Evolutionary conservation across 768 basidiomycete genomes (phyloP).

Genomic region (Suillus discolor): DNA sequence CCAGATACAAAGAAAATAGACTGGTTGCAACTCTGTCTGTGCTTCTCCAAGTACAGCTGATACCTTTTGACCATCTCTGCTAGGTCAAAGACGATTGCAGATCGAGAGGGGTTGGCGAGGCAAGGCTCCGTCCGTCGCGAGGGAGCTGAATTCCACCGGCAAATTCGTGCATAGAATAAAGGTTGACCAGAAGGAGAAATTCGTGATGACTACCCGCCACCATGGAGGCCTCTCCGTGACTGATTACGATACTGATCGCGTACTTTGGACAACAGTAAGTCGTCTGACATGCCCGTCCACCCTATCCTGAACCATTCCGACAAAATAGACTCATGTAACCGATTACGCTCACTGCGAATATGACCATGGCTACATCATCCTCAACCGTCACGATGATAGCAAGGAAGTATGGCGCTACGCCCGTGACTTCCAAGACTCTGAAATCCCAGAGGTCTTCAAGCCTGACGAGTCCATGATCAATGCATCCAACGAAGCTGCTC

Average conservation of each 20-base stretch:
- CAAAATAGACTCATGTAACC: slow-evolving; percentile 16
- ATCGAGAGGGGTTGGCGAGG: slow-evolving; percentile 60
- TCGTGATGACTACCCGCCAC: slow-evolving; percentile 59
- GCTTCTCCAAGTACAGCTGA: slow-evolving; percentile 6
- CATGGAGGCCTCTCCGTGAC: slow-evolving; percentile 61
- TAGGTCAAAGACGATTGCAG: slow-evolving; percentile 49
- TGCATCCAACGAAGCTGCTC: slow-evolving; percentile 25
- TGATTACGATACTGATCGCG: slow-evolving; percentile 48
- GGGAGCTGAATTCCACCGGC: slow-evolving; percentile 36
- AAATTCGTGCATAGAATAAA: slow-evolving; percentile 70
- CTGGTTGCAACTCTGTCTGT: slow-evolving; percentile 67
- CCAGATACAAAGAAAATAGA: slow-evolving; percentile 39
- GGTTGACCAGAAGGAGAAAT: slow-evolving; percentile 62
- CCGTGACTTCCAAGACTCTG: slow-evolving; percentile 32
- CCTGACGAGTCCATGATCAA: slow-evolving; percentile 35
- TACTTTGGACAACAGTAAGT: slow-evolving; percentile 55
- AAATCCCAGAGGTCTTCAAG: slow-evolving; percentile 26
- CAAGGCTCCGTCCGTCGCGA: slow-evolving; percentile 42
- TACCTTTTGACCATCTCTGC: slow-evolving; percentile 14
- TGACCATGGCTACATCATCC: slow-evolving; percentile 67
- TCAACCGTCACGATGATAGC: slow-evolving; percentile 56
- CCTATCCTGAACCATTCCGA: slow-evolving; percentile 3
- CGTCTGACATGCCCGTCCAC: not conserved
- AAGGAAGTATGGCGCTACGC: slow-evolving; percentile 75
- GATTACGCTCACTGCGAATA: slow-evolving; percentile 73